Evolutionary conservation across 768 basidiomycete species (phyloP), one percentile per base, ranked within the genome.

Genomic region (Pilatotrama ljubarskyi): DNA sequence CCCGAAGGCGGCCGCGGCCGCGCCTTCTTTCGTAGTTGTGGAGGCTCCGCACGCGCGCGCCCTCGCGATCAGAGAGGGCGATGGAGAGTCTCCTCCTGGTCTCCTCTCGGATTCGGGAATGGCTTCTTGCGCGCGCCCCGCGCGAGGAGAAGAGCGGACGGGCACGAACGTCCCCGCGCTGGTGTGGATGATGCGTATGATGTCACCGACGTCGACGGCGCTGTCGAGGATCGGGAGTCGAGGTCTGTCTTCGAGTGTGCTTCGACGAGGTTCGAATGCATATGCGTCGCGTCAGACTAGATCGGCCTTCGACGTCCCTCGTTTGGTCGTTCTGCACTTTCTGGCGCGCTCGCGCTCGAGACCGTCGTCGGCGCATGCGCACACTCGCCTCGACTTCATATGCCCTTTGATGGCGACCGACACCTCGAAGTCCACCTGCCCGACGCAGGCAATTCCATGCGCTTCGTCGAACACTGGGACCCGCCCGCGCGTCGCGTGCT

Each of bases 131-230:
- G 25, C n/a, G 40, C 25, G 24, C 18, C n/a, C n/a, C 29, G 43
- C 54, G 43, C 54, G 46, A 49, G 55, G 25, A 50, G 55, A 38
- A 46, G 54, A 14, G 44, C 25, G 38, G 14, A n/a, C n/a, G 11
- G 46, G 46, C 46, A 17, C 46, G 26, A 32, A 10, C 26, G 48
- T n/a, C 6, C 5, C 38, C 6, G 38, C 38, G 38, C 5, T 13
- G 38, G 14, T n/a, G n/a, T 40, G 38, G 38, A 14, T 40, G 38
- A 14, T 15, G 38, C 3, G 32, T 11, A 56, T 56, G 55, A 56
- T 46, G 43, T 56, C 55, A 56, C 46, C 55, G 37, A 48, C 55
- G 49, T 4, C 13, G 36, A n/a, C 3, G 49, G 14, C 11, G 35
- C 20, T 51, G 49, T 22, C 13, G 49, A 36, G 29, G 29, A 10